phyloP scores from a whole-genome alignment of 2,329 filamentous ascomycete species.

The Penicillium occitanis region DNA sequence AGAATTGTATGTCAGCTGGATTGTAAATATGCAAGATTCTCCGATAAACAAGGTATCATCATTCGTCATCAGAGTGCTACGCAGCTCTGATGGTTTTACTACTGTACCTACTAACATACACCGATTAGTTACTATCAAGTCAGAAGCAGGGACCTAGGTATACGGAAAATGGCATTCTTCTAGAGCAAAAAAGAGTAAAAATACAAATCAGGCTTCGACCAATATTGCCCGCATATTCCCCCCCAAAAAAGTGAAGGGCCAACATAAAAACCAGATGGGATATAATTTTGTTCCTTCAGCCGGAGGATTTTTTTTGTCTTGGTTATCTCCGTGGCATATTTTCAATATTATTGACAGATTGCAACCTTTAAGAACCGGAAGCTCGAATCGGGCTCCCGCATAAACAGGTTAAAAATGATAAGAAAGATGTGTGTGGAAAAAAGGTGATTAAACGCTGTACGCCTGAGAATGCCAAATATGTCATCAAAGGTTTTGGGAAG shows the following conservation, averaged over 20 bases:
- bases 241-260: neutral
- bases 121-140: neutral
- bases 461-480: constrained; percentile 21
- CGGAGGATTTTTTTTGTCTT: neutral
- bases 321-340: constrained; percentile 1
- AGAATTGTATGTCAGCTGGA: constrained; percentile 1
- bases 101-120: neutral
- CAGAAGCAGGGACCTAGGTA: neutral
- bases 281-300: constrained; percentile 11
- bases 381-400: neutral
- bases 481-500: constrained; percentile 13
- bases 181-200: constrained; percentile 1
- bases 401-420: constrained; percentile 6
- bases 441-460: constrained; percentile 18
- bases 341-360: constrained; percentile 17
- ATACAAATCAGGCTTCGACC: constrained; percentile 2
- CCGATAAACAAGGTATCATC: neutral
- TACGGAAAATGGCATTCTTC: constrained; percentile 5
- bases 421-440: constrained; percentile 4
- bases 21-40: constrained; percentile 1
- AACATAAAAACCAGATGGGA: constrained; percentile 1
- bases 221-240: constrained; percentile 12
- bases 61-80: neutral
- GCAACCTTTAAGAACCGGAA: constrained; percentile 1
- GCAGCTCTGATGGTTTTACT: neutral